A percentile compares a stretch with the other conserved stretches of the same genome.
phyloP scores from a whole-genome alignment of 108 stramenopile genomes.

The Mediolabrus comicus region DNA sequence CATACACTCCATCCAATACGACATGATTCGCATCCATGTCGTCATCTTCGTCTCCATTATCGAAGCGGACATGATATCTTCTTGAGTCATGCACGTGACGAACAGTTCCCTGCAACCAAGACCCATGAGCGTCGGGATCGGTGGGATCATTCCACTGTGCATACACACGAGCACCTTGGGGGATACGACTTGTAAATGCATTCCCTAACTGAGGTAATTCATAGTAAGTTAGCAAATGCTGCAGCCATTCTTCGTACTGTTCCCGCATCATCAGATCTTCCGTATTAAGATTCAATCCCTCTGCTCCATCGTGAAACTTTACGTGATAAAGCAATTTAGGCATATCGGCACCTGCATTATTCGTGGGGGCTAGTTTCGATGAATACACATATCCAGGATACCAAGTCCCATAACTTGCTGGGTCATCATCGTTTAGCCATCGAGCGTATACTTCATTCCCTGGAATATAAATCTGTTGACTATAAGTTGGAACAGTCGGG shows the following conservation, averaged over 20 bases:
- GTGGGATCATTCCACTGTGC: constrained; percentile 42
- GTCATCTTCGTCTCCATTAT: constrained; percentile 42
- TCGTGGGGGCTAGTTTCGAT: constrained; percentile 26
- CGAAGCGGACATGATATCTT: constrained; percentile 38
- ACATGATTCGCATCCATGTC: constrained; percentile 18
- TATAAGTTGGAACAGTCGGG: constrained; percentile 18
- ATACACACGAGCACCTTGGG: constrained; percentile 25
- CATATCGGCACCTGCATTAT: background rate
- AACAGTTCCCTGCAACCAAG: constrained; percentile 32
- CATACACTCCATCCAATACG: constrained; percentile 22
- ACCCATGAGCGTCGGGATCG: constrained; percentile 38
- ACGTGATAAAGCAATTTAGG: constrained; percentile 37
- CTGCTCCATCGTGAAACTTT: constrained; percentile 42
- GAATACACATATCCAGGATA: constrained; percentile 39
- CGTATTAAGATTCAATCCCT: constrained; percentile 14
- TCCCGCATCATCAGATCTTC: constrained; percentile 45
- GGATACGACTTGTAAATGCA: constrained; percentile 2
- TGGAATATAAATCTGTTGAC: constrained; percentile 39
- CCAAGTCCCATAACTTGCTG: constrained; percentile 42
- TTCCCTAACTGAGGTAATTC: constrained; percentile 11
- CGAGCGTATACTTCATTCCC: constrained; percentile 47
- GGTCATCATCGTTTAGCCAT: constrained; percentile 42
- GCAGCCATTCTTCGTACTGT: constrained; percentile 44
- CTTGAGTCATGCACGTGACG: background rate
- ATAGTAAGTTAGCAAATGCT: constrained; percentile 32